A percentile compares a stretch with the other conserved stretches of the same genome.
Conservation (phyloP, 805 yeast species). For the Ogataea henricii region DNA sequence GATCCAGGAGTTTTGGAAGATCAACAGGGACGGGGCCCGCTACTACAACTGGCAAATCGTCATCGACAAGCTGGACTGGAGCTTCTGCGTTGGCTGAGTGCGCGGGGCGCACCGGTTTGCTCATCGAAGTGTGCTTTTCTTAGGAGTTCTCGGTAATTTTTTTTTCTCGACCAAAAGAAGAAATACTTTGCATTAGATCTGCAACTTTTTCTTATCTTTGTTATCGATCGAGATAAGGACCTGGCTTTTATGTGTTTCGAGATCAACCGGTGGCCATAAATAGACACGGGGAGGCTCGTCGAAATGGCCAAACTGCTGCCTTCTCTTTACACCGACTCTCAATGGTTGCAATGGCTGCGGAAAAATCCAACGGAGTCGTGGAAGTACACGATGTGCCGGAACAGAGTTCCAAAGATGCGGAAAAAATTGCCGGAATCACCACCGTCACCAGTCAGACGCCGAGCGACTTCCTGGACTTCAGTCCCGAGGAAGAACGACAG, state of each 20-base stretch:
- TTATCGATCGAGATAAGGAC: not conserved
- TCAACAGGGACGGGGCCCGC: constrained; percentile 26
- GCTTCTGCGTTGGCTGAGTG: constrained; percentile 27
- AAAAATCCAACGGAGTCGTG: not conserved
- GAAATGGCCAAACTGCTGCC: not conserved
- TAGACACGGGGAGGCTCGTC: not conserved
- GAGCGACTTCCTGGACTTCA: constrained; percentile 7
- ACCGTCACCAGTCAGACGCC: constrained; percentile 5
- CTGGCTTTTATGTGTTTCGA: too few relatives aligned
- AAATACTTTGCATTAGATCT: not conserved
- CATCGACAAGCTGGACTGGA: constrained; percentile 27
- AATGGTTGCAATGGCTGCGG: not conserved
- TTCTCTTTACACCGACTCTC: too few relatives aligned
- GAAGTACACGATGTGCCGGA: not conserved
- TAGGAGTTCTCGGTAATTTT: too few relatives aligned
- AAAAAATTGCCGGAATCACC: not conserved
- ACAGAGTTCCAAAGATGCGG: not conserved
- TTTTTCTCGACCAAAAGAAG: not conserved
- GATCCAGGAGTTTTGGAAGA: constrained; percentile 28
- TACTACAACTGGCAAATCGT: constrained; percentile 27
- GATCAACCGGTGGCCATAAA: too few relatives aligned
- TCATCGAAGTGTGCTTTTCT: too few relatives aligned
- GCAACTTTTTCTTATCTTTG: not conserved
- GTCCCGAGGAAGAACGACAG: constrained; percentile 32
- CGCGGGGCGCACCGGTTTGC: too few relatives aligned